These are phyloP conservation scores for Graphiopsis chlorocephala DNA, from an alignment of 2,329 filamentous ascomycete species.

Conservation along the genomic window DNA sequence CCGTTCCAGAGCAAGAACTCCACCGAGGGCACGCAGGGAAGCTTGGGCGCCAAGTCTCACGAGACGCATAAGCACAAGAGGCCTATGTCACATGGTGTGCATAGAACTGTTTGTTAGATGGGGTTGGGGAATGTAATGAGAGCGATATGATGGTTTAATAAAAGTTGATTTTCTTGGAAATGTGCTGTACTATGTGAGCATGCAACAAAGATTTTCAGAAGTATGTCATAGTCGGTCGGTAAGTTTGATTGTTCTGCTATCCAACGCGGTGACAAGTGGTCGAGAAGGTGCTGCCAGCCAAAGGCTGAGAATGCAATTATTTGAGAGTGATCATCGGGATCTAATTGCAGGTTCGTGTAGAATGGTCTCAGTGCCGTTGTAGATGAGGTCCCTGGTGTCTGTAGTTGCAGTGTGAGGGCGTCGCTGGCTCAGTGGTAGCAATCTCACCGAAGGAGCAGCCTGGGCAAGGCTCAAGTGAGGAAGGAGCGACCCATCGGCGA, in stretches of 20 bases:
- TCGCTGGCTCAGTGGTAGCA: too few relatives aligned
- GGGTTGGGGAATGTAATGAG: background rate
- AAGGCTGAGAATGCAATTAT: background rate
- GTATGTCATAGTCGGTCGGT: too few relatives aligned
- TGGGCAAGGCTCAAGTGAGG: too few relatives aligned
- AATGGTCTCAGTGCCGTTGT: too few relatives aligned
- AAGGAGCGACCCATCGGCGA: background rate
- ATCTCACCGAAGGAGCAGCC: too few relatives aligned
- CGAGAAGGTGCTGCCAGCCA: background rate
- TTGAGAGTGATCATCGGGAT: background rate
- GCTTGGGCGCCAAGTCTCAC: slow-evolving; percentile 37
- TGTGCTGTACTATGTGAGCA: background rate
- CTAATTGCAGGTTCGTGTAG: background rate
- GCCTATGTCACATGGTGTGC: slow-evolving; percentile 49
- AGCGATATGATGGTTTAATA: background rate
- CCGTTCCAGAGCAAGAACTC: slow-evolving; percentile 34
- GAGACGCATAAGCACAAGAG: slow-evolving; percentile 45
- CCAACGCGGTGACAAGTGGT: background rate
- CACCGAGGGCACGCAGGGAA: slow-evolving; percentile 44
- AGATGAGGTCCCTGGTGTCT: too few relatives aligned
- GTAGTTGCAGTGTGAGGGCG: too few relatives aligned
- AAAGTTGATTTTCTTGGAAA: background rate
- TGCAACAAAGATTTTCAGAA: background rate
- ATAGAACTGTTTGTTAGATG: slow-evolving; percentile 47
- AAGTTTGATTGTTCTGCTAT: background rate